Percentiles rank a stretch among this genome's conserved stretches.
phyloP scores from a whole-genome alignment of 1,284 basidiomycete genomes.

The Microstroma glucosiphilum region DNA sequence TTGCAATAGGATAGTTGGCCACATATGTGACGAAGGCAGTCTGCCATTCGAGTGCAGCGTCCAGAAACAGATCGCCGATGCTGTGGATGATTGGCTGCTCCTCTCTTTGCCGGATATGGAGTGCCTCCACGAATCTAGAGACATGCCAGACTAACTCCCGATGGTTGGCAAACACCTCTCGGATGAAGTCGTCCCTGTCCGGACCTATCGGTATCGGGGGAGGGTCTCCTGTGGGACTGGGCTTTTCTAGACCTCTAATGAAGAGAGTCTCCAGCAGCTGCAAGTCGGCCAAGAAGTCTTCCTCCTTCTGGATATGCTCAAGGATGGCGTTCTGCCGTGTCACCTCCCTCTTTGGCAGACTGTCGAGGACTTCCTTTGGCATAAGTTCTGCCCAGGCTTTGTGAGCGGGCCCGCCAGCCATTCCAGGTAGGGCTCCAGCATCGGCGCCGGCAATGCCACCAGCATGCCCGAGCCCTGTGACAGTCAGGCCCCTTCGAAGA shows the following conservation, averaged over 20 bases:
- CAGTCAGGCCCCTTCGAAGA: no score
- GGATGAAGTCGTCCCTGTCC: constrained; percentile 69
- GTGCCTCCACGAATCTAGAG: constrained; percentile 69
- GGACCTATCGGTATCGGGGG: constrained; percentile 34
- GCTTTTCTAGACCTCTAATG: constrained; percentile 26
- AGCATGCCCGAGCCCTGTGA: no score
- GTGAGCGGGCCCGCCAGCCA: constrained; percentile 19
- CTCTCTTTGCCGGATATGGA: constrained; percentile 81
- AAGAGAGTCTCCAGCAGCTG: constrained; percentile 64
- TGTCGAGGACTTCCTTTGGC: constrained; percentile 62
- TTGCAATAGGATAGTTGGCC: constrained; percentile 75
- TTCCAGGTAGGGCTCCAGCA: constrained; percentile 1
- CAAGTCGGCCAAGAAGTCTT: constrained; percentile 82
- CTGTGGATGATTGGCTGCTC: constrained; percentile 73
- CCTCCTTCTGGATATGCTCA: constrained; percentile 83
- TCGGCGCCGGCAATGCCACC: background rate
- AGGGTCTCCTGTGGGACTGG: constrained; percentile 33
- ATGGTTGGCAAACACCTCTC: constrained; percentile 80
- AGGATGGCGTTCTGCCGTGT: constrained; percentile 83
- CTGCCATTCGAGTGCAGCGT: constrained; percentile 80
- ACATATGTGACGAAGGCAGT: constrained; percentile 78
- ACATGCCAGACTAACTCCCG: constrained; percentile 76
- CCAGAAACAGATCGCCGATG: constrained; percentile 84
- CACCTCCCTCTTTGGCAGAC: constrained; percentile 69
- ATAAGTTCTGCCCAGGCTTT: constrained; percentile 72